A percentile compares a stretch with the other conserved stretches of the same genome.
Evolutionary conservation across 768 basidiomycete genomes (phyloP).

Genomic region (Lentinula boryana): DNA sequence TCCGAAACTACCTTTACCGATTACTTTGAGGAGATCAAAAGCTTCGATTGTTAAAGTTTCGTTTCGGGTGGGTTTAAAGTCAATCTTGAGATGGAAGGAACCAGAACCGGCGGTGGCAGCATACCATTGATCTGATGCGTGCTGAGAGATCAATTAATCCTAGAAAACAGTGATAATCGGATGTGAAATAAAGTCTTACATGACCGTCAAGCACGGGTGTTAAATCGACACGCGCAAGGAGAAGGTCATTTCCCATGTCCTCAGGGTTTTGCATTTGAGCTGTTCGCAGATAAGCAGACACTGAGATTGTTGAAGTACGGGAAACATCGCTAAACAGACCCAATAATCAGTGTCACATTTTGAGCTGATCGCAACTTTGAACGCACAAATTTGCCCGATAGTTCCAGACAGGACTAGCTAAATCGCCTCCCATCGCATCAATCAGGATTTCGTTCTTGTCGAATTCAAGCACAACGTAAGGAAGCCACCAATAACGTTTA

Average conservation of each 20-base stretch:
- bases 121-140: constrained; percentile 91
- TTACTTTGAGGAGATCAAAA: constrained; percentile 95
- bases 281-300: constrained; percentile 89
- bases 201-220: constrained; percentile 77
- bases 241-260: constrained; percentile 96
- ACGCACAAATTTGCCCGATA: constrained; percentile 93
- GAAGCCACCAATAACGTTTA: constrained; percentile 93
- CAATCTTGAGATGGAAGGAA: constrained; percentile 92
- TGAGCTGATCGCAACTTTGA: not conserved
- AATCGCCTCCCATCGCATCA: constrained; percentile 94
- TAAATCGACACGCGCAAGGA: constrained; percentile 90
- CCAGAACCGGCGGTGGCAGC: constrained; percentile 77
- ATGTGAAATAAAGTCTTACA: constrained; percentile 31
- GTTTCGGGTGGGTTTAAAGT: constrained; percentile 83
- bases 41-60: constrained; percentile 91
- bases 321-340: constrained; percentile 75
- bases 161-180: constrained; percentile 1
- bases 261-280: constrained; percentile 68
- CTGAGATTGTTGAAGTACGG: constrained; percentile 84
- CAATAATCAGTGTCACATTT: not conserved
- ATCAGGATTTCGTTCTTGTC: constrained; percentile 97
- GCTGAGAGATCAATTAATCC: constrained; percentile 30
- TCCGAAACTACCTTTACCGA: constrained; percentile 96
- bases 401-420: constrained; percentile 88
- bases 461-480: constrained; percentile 96